A percentile compares a stretch with the other conserved stretches of the same genome.
Conservation (phyloP, 129 eudicot genomes). For the Lactuca saligna region DNA sequence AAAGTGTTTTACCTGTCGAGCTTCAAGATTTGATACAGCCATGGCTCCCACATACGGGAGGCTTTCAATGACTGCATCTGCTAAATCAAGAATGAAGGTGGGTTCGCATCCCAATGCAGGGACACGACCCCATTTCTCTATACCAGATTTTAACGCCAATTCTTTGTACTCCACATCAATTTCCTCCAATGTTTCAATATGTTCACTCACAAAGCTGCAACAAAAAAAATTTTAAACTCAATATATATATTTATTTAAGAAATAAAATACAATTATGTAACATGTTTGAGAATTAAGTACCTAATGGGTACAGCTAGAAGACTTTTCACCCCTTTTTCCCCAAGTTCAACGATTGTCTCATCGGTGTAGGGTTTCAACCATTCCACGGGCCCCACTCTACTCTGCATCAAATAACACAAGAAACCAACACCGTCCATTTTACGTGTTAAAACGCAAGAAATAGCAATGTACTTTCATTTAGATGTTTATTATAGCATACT, state of each 20-base stretch:
- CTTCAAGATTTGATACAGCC: constrained; percentile 98
- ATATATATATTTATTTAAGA: too few species aligned
- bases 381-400: constrained; percentile 98
- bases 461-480: too few species aligned
- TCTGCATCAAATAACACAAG: constrained; percentile 46
- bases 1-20: constrained; percentile 65
- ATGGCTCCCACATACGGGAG: constrained; percentile 98
- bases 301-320: constrained; percentile 98
- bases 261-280: not conserved
- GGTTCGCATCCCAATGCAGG: constrained; percentile 97
- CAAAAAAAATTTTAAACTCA: too few species aligned
- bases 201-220: constrained; percentile 91
- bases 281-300: constrained; percentile 31
- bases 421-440: not conserved
- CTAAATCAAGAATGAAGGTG: constrained; percentile 83
- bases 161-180: constrained; percentile 99
- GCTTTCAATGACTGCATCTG: constrained; percentile 98
- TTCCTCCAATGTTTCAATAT: constrained; percentile 91
- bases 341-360: constrained; percentile 77
- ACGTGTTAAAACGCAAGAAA: too few species aligned
- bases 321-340: constrained; percentile 88
- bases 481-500: too few species aligned
- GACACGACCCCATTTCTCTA: constrained; percentile 95
- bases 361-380: constrained; percentile 98
- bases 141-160: constrained; percentile 84